These are phyloP conservation scores for Mucor sp. DNA, from an alignment of 371 early-diverging fungal species.

Conservation along the genomic window DNA sequence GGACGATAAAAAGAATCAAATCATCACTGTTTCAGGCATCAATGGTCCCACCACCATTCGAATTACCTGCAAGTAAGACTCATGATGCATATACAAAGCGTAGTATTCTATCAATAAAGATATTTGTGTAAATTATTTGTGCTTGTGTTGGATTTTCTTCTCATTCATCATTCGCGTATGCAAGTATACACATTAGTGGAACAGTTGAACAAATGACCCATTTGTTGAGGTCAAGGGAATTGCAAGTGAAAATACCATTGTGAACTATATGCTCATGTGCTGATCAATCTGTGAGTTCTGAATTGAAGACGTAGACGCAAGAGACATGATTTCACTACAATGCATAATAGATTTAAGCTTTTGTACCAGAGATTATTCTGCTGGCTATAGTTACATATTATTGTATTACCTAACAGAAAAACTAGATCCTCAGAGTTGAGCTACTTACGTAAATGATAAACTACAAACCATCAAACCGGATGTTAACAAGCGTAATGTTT, in stretches of 20 bases:
- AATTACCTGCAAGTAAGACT: slow-evolving; percentile 9
- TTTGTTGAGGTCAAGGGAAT: neutral
- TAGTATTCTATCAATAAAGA: neutral
- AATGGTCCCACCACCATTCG: slow-evolving; percentile 28
- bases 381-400: too few species aligned
- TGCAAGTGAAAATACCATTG: neutral
- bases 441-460: too few species aligned
- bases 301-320: neutral
- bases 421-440: too few species aligned
- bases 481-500: too few species aligned
- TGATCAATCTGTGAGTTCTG: too few species aligned
- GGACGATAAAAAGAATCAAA: slow-evolving; percentile 11
- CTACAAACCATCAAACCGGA: too few species aligned
- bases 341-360: too few species aligned
- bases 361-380: too few species aligned
- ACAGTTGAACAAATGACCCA: neutral
- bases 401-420: too few species aligned
- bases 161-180: neutral
- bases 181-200: neutral
- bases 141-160: neutral
- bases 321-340: too few species aligned
- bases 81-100: neutral
- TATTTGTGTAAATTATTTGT: neutral
- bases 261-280: neutral
- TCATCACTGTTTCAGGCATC: slow-evolving; percentile 15